Evolutionary conservation across 2,329 filamentous ascomycete genomes (phyloP), one percentile per base, ranked within the genome.

Genomic region (Dothideomycetes sp.): DNA sequence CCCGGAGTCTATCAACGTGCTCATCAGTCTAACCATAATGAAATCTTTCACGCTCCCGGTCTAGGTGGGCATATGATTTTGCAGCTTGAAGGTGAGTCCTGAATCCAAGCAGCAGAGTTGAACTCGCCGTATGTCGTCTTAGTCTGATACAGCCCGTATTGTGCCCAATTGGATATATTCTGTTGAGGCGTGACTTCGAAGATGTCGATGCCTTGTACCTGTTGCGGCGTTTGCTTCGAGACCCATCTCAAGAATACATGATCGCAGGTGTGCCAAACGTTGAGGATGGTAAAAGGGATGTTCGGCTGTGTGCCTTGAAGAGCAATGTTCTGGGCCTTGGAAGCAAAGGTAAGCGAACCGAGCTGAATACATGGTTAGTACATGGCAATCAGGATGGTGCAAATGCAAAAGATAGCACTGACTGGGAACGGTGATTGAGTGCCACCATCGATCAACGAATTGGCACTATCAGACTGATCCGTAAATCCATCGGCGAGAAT

Each of bases 101-200:
- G 9, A 25, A 58, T 46, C 55, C 55, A 57, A 22, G 51, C 53
- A 34, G 55, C 56, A 40, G 46, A 50, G 51, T 59, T 58, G 51
- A 59, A 58, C 45, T 58, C 55, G 5, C 49, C 53, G 51, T 55
- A 59, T 32, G 57, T 51, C 18, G 52, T 56, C 35, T 56, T 49
- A 47, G 58, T 57, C 27, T 55, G 41, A 50, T 51, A 57, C n/a
- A 27, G 9, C 9, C 24, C 24, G 24, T n/a, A 9, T 11, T 15
- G 10, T 9, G 8, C 11, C 10, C 33, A 13, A 10, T 19, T 12
- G 8, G 8, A 18, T n/a, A n/a, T n/a, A n/a, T n/a, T n/a, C n/a
- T n/a, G n/a, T 7, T 13, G 7, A 8, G 33, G 33, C 33, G 17
- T 13, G 8, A 35, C 33, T n/a, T 18, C 12, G 12, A 12, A 10